Base-by-base conservation (phyloP, 2,329 filamentous ascomycete genomes). In the Calonectria pteridis region DNA sequence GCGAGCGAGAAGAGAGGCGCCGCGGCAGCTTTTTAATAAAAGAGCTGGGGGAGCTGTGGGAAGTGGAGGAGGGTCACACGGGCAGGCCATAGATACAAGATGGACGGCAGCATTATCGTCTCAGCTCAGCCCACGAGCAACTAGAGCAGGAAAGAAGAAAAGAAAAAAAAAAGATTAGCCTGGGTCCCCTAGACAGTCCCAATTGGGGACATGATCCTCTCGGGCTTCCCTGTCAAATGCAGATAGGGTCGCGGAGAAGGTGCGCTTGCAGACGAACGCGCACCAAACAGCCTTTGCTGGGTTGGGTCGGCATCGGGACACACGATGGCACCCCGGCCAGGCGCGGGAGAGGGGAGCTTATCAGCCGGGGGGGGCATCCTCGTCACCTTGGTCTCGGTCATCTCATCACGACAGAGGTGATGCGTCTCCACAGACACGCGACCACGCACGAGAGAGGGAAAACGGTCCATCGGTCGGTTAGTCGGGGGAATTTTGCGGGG, bases 331-430 rank as follows among this genome's bases (percentile, higher is more conserved):
- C 55, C 55, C 55, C 35, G 55, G 55, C 31, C 55, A 59, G 13
- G 55, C 55, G 55, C 13, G 53, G 37, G 43, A 40, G 49, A 55
- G 37, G 51, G 59, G 63, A 68, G 26, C 70, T 72, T 72, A 72
- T 72, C 70, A 72, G 65, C 55, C 64, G 62, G 69, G 70, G 68
- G 59, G 35, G 33, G 23, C 20, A 26, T 46, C 63, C 51, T 67
- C 35, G 51, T 31, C 55, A 26, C 50, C 28, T 14, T 59, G 66
- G 43, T 23, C 18, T 46, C 43, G 9, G 43, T 69, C 53, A 67
- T 59, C 68, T 69, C 55, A 51, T 26, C n/a, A 20, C n/a, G 31
- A 26, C n/a, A 20, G 23, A 55, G 28, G 29, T 37, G 31, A 23
- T 59, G 20, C 53, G 23, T 63, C 67, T 28, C 43, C 67, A 63